Base-by-base conservation (phyloP, 1,284 basidiomycete species). In the Thecaphora frezii region DNA sequence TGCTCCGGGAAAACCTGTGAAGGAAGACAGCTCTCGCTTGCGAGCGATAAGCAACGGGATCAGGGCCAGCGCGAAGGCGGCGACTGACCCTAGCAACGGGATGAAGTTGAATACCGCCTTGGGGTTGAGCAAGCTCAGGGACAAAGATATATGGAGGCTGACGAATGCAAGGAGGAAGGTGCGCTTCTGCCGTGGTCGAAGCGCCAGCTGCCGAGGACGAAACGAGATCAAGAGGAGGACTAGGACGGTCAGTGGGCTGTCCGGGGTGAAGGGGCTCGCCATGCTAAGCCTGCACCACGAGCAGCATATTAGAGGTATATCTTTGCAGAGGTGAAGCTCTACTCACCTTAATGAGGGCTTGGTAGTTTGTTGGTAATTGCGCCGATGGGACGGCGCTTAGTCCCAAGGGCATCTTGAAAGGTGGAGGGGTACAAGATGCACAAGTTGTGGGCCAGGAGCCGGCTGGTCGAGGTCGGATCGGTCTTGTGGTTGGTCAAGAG, bases 141-240 rank as follows among this genome's bases (percentile, higher is more conserved):
- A 47, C 21, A 69, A 40, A 13, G 57, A 44, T 2, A 58, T 30
- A 39, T 66, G 64, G 41, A 63, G 58, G 21, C 60, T 47, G 16
- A 60, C 42, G 10, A 50, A 48, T 5, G 60, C 44, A 12, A 73
- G 56, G 7, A 71, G n/a, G 30, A 66, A 63, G 7, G 66, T 58
- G 25, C 71, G 59, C n/a, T 62, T 54, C 51, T 73, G 71, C n/a
- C 71, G 52, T 22, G 63, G 61, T 13, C 54, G 54, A 33, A 73
- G 47, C 8, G 68, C 69, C 18, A 63, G 30, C 48, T 56, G 21
- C 10, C 10, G 9, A 22, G 21, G 40, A 21, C 10, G 40, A 41
- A 41, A 22, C 10, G 18, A 22, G 16, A 22, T 9, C 9, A 18
- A 14, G 22, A 41, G 18, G 21, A 13, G 40, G 18, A n/a, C n/a